Evolutionary conservation across 805 yeast species (phyloP), one percentile per base, ranked within the genome.

Genomic region (Starmerella geochares): DNA sequence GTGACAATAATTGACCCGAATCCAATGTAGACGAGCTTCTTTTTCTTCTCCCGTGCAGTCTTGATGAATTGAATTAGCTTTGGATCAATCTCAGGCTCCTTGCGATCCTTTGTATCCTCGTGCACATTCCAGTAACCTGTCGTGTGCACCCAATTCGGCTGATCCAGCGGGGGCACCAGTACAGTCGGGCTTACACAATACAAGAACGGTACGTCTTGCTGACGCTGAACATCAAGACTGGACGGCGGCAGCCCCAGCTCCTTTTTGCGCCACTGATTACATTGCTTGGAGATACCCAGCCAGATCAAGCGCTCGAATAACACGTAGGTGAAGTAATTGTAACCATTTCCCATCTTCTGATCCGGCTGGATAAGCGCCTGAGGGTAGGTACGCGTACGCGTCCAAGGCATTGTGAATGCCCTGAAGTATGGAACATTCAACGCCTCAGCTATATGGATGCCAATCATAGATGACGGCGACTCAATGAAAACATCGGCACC

Each of bases 401-500:
- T 86, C 97, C 97, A 90, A 0, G 97, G 97, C 97, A 90, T 90
- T 0, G 97, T 90, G 63, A 90, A 90, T 0, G 96, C 96, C 59
- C 96, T 73, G 70, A 85, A 83, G 63, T 90, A 90, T 0, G 97
- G 95, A 50, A 90, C 83, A 19, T 79, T 77, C 51, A 90, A 66
- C 0, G 94, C 94, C 64, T 90, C 97, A 3, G 97, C 96, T 50
- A 90, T 84, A 60, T 90, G 97, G 42, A 88, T 77, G 9, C 97
- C 97, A 14, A 83, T 88, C 88, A 90, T 87, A 0, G 96, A 90
- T 1, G 94, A 83, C 0, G 97, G 97, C n/a, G 95, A 83, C 63
- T 90, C 97, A 50, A 90, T 85, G 53, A 90, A 70, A 17, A 90
- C 75, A 61, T 90, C 96, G 2, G 85, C 71, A 17, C 65, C 73